These are phyloP conservation scores for Lipomyces kockii DNA, from an alignment of 805 yeast genomes.

Conservation along the genomic window DNA sequence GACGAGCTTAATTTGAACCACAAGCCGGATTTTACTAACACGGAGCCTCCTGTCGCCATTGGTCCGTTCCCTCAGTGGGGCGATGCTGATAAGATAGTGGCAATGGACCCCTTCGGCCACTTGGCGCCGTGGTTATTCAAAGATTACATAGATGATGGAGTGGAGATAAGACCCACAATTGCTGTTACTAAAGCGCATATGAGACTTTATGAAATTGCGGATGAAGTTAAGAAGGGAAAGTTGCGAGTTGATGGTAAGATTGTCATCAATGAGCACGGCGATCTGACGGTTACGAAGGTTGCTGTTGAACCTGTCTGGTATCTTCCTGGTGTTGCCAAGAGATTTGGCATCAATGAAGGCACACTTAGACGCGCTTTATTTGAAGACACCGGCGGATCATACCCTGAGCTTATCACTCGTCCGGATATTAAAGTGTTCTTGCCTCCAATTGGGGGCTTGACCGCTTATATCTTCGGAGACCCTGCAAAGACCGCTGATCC, in stretches of 20 bases:
- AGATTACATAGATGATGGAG: slow-evolving; percentile 51
- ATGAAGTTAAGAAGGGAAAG: slow-evolving; percentile 59
- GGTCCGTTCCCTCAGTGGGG: slow-evolving; percentile 63
- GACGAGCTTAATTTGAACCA: slow-evolving; percentile 59
- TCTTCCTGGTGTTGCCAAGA: slow-evolving; percentile 69
- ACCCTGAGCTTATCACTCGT: slow-evolving; percentile 69
- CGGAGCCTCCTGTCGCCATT: slow-evolving; percentile 64
- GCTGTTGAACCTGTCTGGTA: slow-evolving; percentile 77
- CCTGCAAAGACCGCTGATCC: slow-evolving; percentile 60
- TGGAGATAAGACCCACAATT: slow-evolving; percentile 67
- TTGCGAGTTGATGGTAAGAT: slow-evolving; percentile 63
- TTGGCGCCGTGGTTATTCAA: slow-evolving; percentile 63
- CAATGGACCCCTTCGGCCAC: slow-evolving; percentile 72
- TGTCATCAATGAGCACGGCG: slow-evolving; percentile 64
- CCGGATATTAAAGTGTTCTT: slow-evolving; percentile 68
- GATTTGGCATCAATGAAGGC: slow-evolving; percentile 60
- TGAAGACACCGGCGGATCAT: slow-evolving; percentile 73
- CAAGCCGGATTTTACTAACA: slow-evolving; percentile 63
- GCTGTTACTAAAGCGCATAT: slow-evolving; percentile 70
- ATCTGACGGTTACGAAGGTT: slow-evolving; percentile 63
- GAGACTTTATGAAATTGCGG: slow-evolving; percentile 62
- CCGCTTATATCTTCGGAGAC: slow-evolving; percentile 69
- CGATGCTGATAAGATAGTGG: slow-evolving; percentile 59
- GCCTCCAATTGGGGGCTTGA: slow-evolving; percentile 72
- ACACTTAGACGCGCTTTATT: slow-evolving; percentile 64